Base-by-base conservation (phyloP, 371 early-diverging fungal genomes). In the Rhizomucor pusillus region DNA sequence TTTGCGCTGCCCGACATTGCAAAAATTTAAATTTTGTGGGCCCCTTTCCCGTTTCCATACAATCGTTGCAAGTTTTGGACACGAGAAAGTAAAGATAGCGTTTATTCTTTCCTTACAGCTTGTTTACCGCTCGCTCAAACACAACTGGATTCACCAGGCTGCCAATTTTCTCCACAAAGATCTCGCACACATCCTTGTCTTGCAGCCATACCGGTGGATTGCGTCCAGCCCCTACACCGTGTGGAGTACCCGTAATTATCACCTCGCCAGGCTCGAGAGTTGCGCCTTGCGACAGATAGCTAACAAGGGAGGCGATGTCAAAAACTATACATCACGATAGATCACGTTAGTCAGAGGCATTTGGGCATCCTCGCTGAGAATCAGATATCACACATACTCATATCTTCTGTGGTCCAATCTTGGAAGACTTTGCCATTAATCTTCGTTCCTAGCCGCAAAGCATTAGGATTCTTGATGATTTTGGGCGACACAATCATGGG, bases 201-300 rank as follows among this genome's bases (percentile, higher is more conserved):
- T 83, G 66, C 24, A 85, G 56, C 52, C 57, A 76, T 11, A 82
- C 60, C 20, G 78, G 78, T 14, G 85, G 85, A 12, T 67, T 63
- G 1, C 77, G 57, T 19, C 64, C 68, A 46, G 63, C 68, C 1
- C 85, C 85, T 10, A 85, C 85, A 11, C 79, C 82, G 23, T 78
- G 69, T 7, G 84, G 84, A 0, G 85, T 85, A 11, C 85, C 85
- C 1, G 85, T 85, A 39, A 81, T 51, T 19, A 83, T 83, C 19
- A 85, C 75, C 33, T 80, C 79, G 0, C 85, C 85, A 12, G 81
- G 79, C 53, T 66, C 65, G 29, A 85, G 56, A 7, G 85, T 83
- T 0, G 81, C 79, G 19, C 84, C 81, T 60, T 82, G 81, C 16
- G 77, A 76, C 59, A 82, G 60, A 64, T 80, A 81, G 36, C 74